phyloP scores from a whole-genome alignment of 2,329 filamentous ascomycete species.

The Phialophora expanda region DNA sequence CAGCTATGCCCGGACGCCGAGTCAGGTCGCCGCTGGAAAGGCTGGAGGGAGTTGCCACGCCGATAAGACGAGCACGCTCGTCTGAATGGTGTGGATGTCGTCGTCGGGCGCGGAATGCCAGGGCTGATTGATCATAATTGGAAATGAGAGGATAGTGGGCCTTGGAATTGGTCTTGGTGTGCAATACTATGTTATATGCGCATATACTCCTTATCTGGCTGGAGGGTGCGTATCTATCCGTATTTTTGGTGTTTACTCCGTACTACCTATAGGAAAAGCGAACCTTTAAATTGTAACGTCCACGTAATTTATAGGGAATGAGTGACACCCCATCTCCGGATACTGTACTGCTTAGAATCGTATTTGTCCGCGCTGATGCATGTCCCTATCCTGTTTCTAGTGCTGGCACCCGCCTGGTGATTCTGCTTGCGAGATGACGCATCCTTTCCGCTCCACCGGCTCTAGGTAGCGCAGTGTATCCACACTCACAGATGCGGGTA shows the following conservation, averaged over 20 bases:
- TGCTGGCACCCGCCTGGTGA: not conserved
- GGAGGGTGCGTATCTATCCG: not conserved
- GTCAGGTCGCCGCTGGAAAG: conserved; percentile 62
- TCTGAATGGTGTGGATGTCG: conserved; percentile 38
- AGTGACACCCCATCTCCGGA: not conserved
- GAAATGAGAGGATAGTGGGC: not conserved
- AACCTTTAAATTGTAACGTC: not conserved
- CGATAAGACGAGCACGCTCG: conserved; percentile 48
- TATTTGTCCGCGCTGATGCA: not conserved
- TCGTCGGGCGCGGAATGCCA: not conserved
- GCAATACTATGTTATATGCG: not conserved
- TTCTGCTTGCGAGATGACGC: not conserved
- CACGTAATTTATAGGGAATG: not conserved
- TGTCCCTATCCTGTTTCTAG: not conserved
- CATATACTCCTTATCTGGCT: not conserved
- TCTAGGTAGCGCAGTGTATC: not conserved
- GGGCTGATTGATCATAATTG: not conserved
- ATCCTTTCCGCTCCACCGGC: not conserved
- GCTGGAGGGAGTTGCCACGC: conserved; percentile 42
- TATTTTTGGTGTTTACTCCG: not conserved
- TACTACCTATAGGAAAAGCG: not conserved
- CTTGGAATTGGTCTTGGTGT: not conserved
- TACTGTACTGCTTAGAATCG: not conserved
- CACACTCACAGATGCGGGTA: not conserved
- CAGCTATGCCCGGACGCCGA: conserved; percentile 73